phyloP scores from a whole-genome alignment of 2,329 filamentous ascomycete genomes.

The Pestalotiopsis sp. region DNA sequence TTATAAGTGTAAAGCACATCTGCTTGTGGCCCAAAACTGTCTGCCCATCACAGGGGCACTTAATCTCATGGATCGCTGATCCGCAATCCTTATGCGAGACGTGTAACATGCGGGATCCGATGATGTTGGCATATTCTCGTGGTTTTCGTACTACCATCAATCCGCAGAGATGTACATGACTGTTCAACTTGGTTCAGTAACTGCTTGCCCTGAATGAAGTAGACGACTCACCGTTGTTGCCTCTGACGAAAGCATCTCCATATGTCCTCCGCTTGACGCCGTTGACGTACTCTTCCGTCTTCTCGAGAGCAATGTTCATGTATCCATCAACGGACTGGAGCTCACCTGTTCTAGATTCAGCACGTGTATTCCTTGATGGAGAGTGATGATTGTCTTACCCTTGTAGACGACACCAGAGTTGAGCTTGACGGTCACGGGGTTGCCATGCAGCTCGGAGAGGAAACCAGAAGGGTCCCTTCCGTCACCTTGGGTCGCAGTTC shows the following conservation, averaged over 20 bases:
- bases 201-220: background rate
- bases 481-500: conserved; percentile 61
- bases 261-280: conserved; percentile 82
- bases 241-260: conserved; percentile 92
- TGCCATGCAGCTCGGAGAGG: conserved; percentile 90
- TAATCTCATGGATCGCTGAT: background rate
- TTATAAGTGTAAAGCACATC: background rate
- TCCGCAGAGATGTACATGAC: conserved; percentile 75
- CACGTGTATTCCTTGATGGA: background rate
- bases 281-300: conserved; percentile 89
- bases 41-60: background rate
- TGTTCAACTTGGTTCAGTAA: conserved; percentile 28
- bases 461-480: conserved; percentile 94
- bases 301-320: conserved; percentile 99
- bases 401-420: conserved; percentile 99
- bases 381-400: conserved; percentile 56
- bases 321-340: conserved; percentile 97
- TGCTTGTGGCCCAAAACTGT: background rate
- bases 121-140: background rate
- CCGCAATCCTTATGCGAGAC: background rate
- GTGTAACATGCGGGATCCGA: background rate
- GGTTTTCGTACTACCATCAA: conserved; percentile 37
- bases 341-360: conserved; percentile 65
- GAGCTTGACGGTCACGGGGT: conserved; percentile 92
- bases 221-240: conserved; percentile 79